Percentiles rank a stretch among this genome's conserved stretches.
phyloP scores from a whole-genome alignment of 371 early-diverging fungal genomes.

The Apophysomyces ossiformis region DNA sequence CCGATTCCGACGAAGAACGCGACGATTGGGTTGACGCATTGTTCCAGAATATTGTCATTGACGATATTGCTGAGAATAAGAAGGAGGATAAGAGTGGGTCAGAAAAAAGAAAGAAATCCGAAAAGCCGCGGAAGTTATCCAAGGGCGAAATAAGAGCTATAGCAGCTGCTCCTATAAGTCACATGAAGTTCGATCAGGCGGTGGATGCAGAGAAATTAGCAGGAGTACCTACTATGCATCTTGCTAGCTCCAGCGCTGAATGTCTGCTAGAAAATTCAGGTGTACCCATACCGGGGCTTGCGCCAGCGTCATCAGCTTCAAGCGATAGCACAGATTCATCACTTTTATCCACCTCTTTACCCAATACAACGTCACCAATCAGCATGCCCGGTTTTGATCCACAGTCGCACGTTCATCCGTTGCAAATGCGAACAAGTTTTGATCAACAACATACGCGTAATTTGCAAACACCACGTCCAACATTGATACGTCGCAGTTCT shows the following conservation, averaged over 20 bases:
- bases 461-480: slow-evolving; percentile 35
- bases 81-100: background rate
- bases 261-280: slow-evolving; percentile 3
- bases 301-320: slow-evolving; percentile 23
- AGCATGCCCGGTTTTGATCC: slow-evolving; percentile 26
- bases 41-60: slow-evolving; percentile 50
- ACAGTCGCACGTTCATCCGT: background rate
- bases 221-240: slow-evolving; percentile 15
- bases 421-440: slow-evolving; percentile 17
- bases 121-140: slow-evolving; percentile 44
- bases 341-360: slow-evolving; percentile 22
- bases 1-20: slow-evolving; percentile 86
- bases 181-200: slow-evolving; percentile 30
- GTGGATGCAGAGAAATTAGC: slow-evolving; percentile 31
- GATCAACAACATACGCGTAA: slow-evolving; percentile 22
- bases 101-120: slow-evolving; percentile 22
- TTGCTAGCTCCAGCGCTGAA: slow-evolving; percentile 11
- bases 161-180: slow-evolving; percentile 38
- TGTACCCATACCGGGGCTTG: slow-evolving; percentile 9
- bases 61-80: slow-evolving; percentile 17
- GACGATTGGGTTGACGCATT: slow-evolving; percentile 87
- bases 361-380: slow-evolving; percentile 24
- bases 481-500: slow-evolving; percentile 41
- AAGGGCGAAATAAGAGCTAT: slow-evolving; percentile 46
- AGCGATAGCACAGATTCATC: slow-evolving; percentile 31